Conservation (phyloP, 2,329 filamentous ascomycete genomes). For the Arthrobotrys megalospora region DNA sequence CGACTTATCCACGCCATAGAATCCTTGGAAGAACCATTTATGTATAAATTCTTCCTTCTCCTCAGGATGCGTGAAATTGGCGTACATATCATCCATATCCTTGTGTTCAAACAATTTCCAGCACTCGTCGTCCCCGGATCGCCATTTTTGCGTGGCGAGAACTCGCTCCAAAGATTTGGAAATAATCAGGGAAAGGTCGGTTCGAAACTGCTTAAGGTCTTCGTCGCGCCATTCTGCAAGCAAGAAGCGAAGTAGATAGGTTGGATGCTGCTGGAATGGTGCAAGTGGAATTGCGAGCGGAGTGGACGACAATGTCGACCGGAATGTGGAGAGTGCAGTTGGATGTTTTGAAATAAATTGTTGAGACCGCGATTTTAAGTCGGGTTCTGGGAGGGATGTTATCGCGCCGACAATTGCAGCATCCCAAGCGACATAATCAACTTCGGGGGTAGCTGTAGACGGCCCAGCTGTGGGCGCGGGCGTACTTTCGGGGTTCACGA, state of each 20-base stretch:
- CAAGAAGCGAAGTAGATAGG: slow-evolving; percentile 47
- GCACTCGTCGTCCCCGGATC: slow-evolving; percentile 47
- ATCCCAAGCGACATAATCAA: slow-evolving; percentile 50
- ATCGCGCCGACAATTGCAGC: slow-evolving; percentile 44
- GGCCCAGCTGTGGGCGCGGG: too few species aligned
- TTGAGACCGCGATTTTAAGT: slow-evolving; percentile 46
- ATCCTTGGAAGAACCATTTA: slow-evolving; percentile 56
- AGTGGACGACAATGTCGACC: slow-evolving; percentile 8
- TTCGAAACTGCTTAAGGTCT: slow-evolving; percentile 42
- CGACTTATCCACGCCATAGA: slow-evolving; percentile 51
- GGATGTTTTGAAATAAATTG: slow-evolving; percentile 43
- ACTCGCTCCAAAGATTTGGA: slow-evolving; percentile 42
- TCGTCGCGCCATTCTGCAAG: slow-evolving; percentile 59
- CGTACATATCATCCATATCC: slow-evolving; percentile 55
- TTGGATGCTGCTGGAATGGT: slow-evolving; percentile 47
- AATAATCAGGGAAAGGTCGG: slow-evolving; percentile 29
- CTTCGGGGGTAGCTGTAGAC: not conserved
- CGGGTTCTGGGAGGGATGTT: slow-evolving; percentile 21
- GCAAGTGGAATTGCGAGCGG: slow-evolving; percentile 25
- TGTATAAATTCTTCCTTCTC: slow-evolving; percentile 38
- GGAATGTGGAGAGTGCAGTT: slow-evolving; percentile 41
- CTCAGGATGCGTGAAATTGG: slow-evolving; percentile 25
- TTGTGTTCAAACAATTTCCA: slow-evolving; percentile 31
- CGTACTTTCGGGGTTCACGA: not conserved
- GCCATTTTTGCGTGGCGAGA: slow-evolving; percentile 41